phyloP scores from a whole-genome alignment of 352 stramenopile genomes.

The Pythium dissimile region DNA sequence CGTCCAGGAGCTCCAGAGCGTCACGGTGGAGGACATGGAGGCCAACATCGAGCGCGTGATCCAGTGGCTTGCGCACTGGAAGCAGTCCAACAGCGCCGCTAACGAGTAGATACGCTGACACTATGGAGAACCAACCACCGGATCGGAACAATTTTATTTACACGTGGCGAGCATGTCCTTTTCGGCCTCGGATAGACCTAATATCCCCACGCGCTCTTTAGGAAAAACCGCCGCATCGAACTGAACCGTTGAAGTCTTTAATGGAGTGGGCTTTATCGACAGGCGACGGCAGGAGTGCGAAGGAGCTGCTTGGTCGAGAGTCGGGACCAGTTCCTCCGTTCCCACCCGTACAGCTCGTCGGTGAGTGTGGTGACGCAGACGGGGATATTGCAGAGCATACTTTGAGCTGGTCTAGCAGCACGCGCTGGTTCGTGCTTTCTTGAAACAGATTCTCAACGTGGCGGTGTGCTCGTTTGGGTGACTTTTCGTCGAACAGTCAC shows the following conservation, averaged over 20 bases:
- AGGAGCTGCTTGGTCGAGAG: neutral
- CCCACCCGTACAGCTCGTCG: neutral
- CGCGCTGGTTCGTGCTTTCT: slow-evolving; percentile 46
- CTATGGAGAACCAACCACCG: no score
- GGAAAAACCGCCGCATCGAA: slow-evolving; percentile 23
- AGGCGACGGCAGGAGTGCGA: neutral
- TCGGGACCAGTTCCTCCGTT: neutral
- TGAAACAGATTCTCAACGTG: slow-evolving; percentile 42
- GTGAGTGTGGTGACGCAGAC: slow-evolving; percentile 17
- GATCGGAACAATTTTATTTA: no score
- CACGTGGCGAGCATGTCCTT: no score
- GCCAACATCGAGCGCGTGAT: slow-evolving; percentile 91
- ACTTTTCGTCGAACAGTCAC: neutral
- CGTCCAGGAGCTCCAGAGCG: slow-evolving; percentile 93
- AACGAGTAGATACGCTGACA: slow-evolving; percentile 23
- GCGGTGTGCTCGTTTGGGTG: slow-evolving; percentile 18
- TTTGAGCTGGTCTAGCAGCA: slow-evolving; percentile 56
- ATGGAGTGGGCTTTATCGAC: slow-evolving; percentile 7
- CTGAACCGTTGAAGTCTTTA: slow-evolving; percentile 19
- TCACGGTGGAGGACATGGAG: slow-evolving; percentile 96
- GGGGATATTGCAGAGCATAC: no score
- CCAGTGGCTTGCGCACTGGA: slow-evolving; percentile 93
- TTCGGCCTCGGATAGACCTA: no score
- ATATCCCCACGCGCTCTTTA: neutral
- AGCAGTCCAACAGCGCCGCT: slow-evolving; percentile 42